phyloP scores from a whole-genome alignment of 257 asterid species.

The Solanum gandarillasii region DNA sequence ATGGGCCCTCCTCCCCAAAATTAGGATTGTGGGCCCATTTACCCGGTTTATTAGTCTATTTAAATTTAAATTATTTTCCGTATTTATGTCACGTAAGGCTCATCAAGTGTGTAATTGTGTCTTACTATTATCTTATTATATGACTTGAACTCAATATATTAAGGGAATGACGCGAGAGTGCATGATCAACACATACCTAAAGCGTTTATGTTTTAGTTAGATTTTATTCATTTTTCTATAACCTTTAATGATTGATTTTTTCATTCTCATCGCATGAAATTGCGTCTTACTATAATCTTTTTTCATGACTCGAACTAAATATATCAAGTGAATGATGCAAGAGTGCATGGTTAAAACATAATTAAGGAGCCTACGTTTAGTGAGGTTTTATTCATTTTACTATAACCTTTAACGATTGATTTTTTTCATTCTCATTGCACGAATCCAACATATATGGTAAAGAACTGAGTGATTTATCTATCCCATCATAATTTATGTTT shows the following conservation, averaged over 20 bases:
- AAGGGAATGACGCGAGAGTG: background rate
- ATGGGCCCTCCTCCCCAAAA: background rate
- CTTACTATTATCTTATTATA: background rate
- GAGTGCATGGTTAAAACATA: background rate
- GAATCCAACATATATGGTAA: background rate
- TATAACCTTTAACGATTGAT: background rate
- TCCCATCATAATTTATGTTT: too few relatives aligned
- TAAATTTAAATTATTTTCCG: background rate
- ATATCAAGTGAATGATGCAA: background rate
- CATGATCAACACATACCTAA: background rate
- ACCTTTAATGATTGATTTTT: background rate
- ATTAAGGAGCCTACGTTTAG: background rate
- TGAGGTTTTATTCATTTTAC: background rate
- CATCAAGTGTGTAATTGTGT: background rate
- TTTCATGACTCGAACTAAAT: too few relatives aligned
- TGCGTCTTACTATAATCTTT: background rate
- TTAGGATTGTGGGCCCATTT: background rate
- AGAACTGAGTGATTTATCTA: rapidly evolving
- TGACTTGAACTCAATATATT: background rate
- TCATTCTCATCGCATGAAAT: background rate
- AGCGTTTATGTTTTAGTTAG: background rate
- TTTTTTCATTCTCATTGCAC: background rate
- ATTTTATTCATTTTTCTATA: background rate
- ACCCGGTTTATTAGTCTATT: background rate
- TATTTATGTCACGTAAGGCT: too few relatives aligned